Base-by-base conservation (phyloP, 2,329 filamentous ascomycete species). In the Penicillium sumatraense region DNA sequence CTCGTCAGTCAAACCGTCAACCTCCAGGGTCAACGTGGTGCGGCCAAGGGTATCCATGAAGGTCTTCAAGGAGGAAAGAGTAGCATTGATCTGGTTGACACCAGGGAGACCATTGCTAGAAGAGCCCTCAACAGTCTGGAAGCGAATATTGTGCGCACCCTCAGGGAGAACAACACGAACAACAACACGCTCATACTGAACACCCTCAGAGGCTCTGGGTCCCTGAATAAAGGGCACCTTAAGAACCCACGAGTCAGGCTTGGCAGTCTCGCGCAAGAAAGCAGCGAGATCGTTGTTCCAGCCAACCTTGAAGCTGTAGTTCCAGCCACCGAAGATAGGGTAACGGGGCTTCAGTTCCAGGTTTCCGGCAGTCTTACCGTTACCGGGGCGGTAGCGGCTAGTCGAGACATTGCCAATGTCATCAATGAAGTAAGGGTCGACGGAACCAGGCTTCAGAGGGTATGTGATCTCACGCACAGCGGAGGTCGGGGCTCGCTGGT, bases 381-480 rank as follows among this genome's bases (percentile, higher is more conserved):
- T 68, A 16, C 75, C 74, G 1, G 76, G 77, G 46, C 93, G 85
- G 83, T 96, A 99, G 59, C 85, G 85, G 53, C 92, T 96, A 1
- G 95, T 99, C 24, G 93, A 96, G 26, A 99, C 92, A 70, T 99
- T 99, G 64, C 95, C 95, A 69, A 99, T 96, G 66, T 91, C 90
- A 72, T 99, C 95, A 48, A 89, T 93, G 76, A 95, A 99, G 82
- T 99, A 99, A 5, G 93, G 85, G 69, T 97, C 91, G 51, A 86
- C 83, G 59, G 90, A 92, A 61, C 93, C 92, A 14, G 88, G 82
- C 49, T 84, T 86, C 49, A 99, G 85, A 13, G 91, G 89, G 67
- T 96, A 87, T 62, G 84, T 87, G 57, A 99, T 78, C 71, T 92
- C 89, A 73, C 89, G 93, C 60, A 98, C 82, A 1, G 95, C 93